A percentile compares a stretch with the other conserved stretches of the same genome.
Evolutionary conservation across 2,329 filamentous ascomycete genomes (phyloP).

Genomic region (Corniculantispora saksenae): DNA sequence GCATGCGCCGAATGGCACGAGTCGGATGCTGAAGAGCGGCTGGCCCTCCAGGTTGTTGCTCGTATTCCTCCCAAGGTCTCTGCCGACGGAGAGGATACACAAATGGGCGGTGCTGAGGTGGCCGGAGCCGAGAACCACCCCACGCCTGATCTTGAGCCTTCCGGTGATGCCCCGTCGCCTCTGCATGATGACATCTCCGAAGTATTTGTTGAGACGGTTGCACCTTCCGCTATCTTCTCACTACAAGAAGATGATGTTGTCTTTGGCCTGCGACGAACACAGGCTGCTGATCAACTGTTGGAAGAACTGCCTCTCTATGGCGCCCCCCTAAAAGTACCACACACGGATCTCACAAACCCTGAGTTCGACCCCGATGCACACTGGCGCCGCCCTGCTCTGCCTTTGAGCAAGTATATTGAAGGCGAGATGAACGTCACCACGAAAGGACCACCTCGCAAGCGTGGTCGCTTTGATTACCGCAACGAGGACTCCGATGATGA

Average conservation of each 20-base stretch:
- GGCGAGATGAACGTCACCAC: constrained; percentile 73
- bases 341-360: constrained; percentile 56
- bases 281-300: constrained; percentile 74
- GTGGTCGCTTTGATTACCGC: constrained; percentile 79
- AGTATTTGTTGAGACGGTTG: constrained; percentile 50
- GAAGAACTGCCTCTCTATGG: constrained; percentile 81
- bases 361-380: constrained; percentile 67
- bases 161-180: constrained; percentile 61
- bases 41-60: constrained; percentile 67
- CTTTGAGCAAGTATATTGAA: constrained; percentile 83
- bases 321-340: constrained; percentile 59
- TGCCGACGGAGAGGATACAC: constrained; percentile 31
- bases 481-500: constrained; percentile 70
- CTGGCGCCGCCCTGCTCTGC: constrained; percentile 77
- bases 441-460: constrained; percentile 68
- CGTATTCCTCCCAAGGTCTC: constrained; percentile 46
- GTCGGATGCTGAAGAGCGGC: constrained; percentile 62
- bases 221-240: constrained; percentile 80
- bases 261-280: constrained; percentile 73
- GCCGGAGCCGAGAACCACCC: constrained; percentile 47
- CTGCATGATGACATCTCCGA: constrained; percentile 41
- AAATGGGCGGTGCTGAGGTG: constrained; percentile 35
- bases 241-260: constrained; percentile 80
- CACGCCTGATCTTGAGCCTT: constrained; percentile 68
- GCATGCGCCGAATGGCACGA: constrained; percentile 83